phyloP scores from a whole-genome alignment of 2,329 filamentous ascomycete species.

The Leptoxyphium fumago region DNA sequence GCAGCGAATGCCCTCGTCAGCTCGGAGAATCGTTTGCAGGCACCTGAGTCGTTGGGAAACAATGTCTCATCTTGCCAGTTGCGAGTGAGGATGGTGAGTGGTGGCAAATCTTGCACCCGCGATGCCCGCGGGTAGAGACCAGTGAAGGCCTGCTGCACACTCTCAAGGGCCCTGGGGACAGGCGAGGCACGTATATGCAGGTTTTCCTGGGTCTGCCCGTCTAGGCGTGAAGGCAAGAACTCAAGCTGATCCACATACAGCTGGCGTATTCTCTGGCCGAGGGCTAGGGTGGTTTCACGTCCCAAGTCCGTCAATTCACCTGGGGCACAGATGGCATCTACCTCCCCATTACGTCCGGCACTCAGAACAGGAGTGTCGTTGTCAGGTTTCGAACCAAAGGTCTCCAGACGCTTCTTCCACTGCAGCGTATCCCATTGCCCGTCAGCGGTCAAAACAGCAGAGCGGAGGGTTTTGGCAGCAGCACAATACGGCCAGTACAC shows the following conservation, averaged over 20 bases:
- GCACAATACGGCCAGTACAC: slow-evolving; percentile 81
- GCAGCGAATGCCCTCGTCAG: slow-evolving; percentile 33
- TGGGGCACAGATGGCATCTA: slow-evolving; percentile 66
- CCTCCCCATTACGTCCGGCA: slow-evolving; percentile 49
- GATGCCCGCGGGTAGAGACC: slow-evolving; percentile 32
- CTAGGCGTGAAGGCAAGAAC: slow-evolving; percentile 32
- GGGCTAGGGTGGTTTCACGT: slow-evolving; percentile 32
- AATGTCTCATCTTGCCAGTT: slow-evolving; percentile 34
- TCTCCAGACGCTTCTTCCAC: slow-evolving; percentile 64
- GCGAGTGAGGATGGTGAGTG: slow-evolving; percentile 31
- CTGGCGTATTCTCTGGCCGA: slow-evolving; percentile 32
- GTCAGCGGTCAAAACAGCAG: slow-evolving; percentile 41
- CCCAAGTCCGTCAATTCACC: slow-evolving; percentile 37
- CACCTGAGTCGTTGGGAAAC: slow-evolving; percentile 33
- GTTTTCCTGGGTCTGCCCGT: slow-evolving; percentile 20
- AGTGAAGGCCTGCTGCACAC: slow-evolving; percentile 34
- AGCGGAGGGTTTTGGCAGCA: slow-evolving; percentile 55
- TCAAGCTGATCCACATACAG: slow-evolving; percentile 36
- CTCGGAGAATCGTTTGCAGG: slow-evolving; percentile 33
- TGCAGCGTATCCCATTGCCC: slow-evolving; percentile 44
- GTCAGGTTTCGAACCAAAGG: slow-evolving; percentile 42
- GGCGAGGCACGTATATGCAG: slow-evolving; percentile 34
- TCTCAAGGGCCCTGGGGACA: slow-evolving; percentile 35
- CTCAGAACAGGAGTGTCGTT: slow-evolving; percentile 43
- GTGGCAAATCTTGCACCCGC: slow-evolving; percentile 26